These are phyloP conservation scores for Leccinum subtestaceum DNA, from an alignment of 768 basidiomycete species.

Conservation along the genomic window DNA sequence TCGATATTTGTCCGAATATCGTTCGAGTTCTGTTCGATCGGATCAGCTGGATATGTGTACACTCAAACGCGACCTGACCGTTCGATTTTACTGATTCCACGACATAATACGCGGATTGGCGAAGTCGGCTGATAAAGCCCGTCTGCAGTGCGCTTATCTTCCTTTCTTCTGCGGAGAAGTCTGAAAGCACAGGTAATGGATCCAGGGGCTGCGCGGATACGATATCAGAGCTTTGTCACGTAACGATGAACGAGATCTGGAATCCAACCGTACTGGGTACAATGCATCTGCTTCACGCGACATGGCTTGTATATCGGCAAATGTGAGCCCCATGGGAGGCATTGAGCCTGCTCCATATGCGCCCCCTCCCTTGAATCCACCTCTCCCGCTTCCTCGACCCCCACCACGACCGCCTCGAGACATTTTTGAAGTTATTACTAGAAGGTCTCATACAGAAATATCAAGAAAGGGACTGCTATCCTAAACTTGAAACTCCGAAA, in stretches of 20 bases:
- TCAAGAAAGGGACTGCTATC: neutral
- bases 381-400: constrained; percentile 55
- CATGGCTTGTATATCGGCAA: constrained; percentile 74
- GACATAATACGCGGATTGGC: constrained; percentile 71
- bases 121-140: constrained; percentile 61
- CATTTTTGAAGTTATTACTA: constrained; percentile 36
- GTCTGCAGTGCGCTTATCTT: constrained; percentile 64
- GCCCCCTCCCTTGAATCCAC: constrained; percentile 53
- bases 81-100: constrained; percentile 67
- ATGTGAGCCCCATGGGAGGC: constrained; percentile 78
- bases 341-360: constrained; percentile 36
- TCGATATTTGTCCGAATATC: constrained; percentile 84
- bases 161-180: constrained; percentile 63
- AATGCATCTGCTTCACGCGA: constrained; percentile 73
- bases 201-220: constrained; percentile 51
- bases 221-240: constrained; percentile 19
- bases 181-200: constrained; percentile 63
- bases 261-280: constrained; percentile 66
- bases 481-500: constrained; percentile 22
- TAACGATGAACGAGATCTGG: constrained; percentile 15
- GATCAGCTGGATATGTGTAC: neutral
- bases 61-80: constrained; percentile 35
- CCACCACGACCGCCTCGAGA: constrained; percentile 51
- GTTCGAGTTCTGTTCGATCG: constrained; percentile 55
- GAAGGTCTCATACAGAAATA: constrained; percentile 4